phyloP scores from a whole-genome alignment of 78 protist species.

The Protostelium mycophagum region DNA sequence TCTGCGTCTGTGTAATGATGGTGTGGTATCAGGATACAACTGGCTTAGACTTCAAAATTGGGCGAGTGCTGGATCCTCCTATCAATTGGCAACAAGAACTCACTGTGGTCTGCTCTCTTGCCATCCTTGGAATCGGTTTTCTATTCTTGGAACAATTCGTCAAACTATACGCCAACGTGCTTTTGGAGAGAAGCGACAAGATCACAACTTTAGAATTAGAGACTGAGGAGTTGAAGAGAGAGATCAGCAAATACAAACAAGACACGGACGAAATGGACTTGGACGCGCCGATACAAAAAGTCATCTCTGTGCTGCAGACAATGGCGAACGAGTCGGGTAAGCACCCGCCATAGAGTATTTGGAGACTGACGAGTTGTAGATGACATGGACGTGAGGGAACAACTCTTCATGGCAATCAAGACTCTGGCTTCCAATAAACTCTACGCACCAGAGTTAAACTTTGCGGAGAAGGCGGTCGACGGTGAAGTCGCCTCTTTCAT shows the following conservation, averaged over 20 bases:
- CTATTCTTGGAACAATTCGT: constrained; percentile 29
- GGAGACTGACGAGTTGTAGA: neutral
- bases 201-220: constrained; percentile 14
- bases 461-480: constrained; percentile 7
- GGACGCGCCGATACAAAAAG: constrained; percentile 27
- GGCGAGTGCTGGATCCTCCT: neutral
- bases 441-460: constrained; percentile 15
- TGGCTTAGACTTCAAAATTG: neutral
- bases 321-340: constrained; percentile 13
- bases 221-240: constrained; percentile 20
- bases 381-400: constrained; percentile 7
- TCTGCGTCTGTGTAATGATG: neutral
- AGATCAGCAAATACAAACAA: constrained; percentile 6
- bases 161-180: constrained; percentile 11
- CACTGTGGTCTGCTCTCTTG: constrained; percentile 6
- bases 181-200: constrained; percentile 15
- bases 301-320: constrained; percentile 12
- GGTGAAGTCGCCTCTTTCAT: constrained; percentile 19
- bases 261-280: constrained; percentile 13
- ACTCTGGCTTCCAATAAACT: constrained; percentile 25
- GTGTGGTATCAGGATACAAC: neutral
- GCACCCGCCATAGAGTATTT: neutral
- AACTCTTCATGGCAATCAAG: constrained; percentile 12
- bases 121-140: constrained; percentile 23
- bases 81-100: neutral